Conservation (phyloP, 129 eudicot species). For the Escallonia herrerae region DNA sequence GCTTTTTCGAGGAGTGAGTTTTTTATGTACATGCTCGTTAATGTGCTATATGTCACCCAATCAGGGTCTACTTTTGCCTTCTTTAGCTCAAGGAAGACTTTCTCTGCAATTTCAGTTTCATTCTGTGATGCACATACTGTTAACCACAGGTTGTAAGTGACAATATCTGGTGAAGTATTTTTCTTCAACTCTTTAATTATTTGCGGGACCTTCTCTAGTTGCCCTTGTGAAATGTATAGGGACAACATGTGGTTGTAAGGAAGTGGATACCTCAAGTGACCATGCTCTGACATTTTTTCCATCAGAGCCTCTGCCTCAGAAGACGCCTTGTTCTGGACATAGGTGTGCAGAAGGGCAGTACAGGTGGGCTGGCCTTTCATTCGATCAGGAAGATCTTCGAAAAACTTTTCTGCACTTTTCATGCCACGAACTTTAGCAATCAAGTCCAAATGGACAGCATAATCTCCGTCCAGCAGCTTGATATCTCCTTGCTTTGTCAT, state of each 20-base stretch:
- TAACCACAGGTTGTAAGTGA: constrained; percentile 77
- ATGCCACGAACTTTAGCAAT: constrained; percentile 84
- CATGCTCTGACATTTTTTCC: constrained; percentile 79
- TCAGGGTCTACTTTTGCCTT: constrained; percentile 61
- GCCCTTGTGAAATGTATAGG: constrained; percentile 58
- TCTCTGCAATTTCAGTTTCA: constrained; percentile 55
- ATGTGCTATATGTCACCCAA: constrained; percentile 84
- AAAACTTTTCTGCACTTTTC: constrained; percentile 88
- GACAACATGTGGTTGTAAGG: constrained; percentile 84
- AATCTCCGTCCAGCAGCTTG: constrained; percentile 72
- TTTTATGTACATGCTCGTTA: constrained; percentile 65
- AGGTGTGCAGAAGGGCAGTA: constrained; percentile 74
- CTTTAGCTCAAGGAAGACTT: constrained; percentile 53
- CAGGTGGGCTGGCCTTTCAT: constrained; percentile 66
- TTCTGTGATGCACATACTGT: constrained; percentile 48
- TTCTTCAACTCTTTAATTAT: constrained; percentile 47
- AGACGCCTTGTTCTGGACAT: constrained; percentile 56
- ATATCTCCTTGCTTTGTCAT: constrained; percentile 86
- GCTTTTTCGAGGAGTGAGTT: constrained; percentile 62
- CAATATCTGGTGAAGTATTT: constrained; percentile 66
- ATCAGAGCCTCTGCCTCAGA: constrained; percentile 71
- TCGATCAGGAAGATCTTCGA: constrained; percentile 70
- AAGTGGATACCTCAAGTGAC: constrained; percentile 52
- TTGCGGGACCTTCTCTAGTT: constrained; percentile 55
- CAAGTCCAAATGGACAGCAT: constrained; percentile 84